Base-by-base conservation (phyloP, 1,284 basidiomycete genomes). In the Naganishia sp. region DNA sequence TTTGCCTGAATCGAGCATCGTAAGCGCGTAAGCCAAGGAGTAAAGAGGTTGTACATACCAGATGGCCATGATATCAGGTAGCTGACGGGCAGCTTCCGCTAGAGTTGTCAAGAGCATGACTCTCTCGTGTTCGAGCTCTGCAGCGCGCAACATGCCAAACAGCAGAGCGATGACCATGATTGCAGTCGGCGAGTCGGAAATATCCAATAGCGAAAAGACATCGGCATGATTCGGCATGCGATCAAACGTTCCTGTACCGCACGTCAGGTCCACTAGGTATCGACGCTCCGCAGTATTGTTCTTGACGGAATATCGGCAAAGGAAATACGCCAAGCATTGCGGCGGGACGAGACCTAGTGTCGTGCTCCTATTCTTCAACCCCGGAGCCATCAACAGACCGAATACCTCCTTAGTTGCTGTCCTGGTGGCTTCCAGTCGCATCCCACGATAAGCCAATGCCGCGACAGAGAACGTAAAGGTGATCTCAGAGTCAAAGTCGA, bases 61-160 rank as follows among this genome's bases (percentile, higher is more conserved):
- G 43, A 52, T 61, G 28, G 59, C 36, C 13, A 61, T 52, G 36
- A 61, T 61, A 25, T 92, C 89, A 0, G 90, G 90, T 78, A 86
- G 89, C 25, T 82, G 78, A 13, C 81, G 78, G 28, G 86, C 86
- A n/a, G 92, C 84, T 53, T 92, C 89, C 31, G 90, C 86, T 39
- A 95, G 82, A 43, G 94, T 78, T 54, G 83, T 83, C 75, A 89
- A 93, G 54, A 94, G 77, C 61, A 94, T 88, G 72, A 92, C 86
- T 16, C 88, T 87, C 79, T 95, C 92, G 1, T 83, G 82, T 73
- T 92, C 90, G 4, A 88, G 87, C 75, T 90, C 88, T 6, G 72
- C 71, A n/a, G 86, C 88, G 48, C 82, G 82, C 44, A 94, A 82
- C 79, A 94, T 90, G 1, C 89, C 87, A 2, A 86, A 86, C 43